These are phyloP conservation scores for Ochromonadaceae sp. DNA, from an alignment of 352 stramenopile genomes.

Conservation along the genomic window DNA sequence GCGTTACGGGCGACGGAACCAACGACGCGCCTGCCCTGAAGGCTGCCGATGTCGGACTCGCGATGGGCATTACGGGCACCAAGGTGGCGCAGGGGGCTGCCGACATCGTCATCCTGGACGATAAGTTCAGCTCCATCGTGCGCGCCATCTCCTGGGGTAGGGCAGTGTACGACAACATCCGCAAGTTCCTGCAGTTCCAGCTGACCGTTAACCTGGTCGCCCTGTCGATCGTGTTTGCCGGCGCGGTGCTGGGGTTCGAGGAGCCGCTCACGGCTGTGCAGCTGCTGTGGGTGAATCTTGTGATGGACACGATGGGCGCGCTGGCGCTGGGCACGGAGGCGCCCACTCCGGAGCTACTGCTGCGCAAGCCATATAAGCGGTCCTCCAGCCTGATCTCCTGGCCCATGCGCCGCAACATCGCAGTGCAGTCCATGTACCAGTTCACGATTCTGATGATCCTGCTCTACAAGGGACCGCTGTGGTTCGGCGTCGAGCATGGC, in stretches of 20 bases:
- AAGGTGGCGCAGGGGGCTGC: slow-evolving; percentile 90
- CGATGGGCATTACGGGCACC: slow-evolving; percentile 84
- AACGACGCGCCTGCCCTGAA: slow-evolving; percentile 96
- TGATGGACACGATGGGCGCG: slow-evolving; percentile 81
- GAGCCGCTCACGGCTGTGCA: slow-evolving; percentile 56
- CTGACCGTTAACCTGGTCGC: slow-evolving; percentile 65
- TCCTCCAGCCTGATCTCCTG: slow-evolving; percentile 53
- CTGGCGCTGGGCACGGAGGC: slow-evolving; percentile 68
- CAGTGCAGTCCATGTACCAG: slow-evolving; percentile 57
- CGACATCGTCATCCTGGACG: slow-evolving; percentile 92
- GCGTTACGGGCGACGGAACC: slow-evolving; percentile 97
- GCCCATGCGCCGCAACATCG: slow-evolving; percentile 69
- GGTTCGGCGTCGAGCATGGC: slow-evolving; percentile 2
- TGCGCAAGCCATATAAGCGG: slow-evolving; percentile 59
- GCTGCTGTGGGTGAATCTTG: slow-evolving; percentile 82
- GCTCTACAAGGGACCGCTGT: slow-evolving; percentile 33
- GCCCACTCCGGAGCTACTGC: slow-evolving; percentile 52
- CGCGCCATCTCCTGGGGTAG: slow-evolving; percentile 84
- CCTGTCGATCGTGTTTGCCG: slow-evolving; percentile 57
- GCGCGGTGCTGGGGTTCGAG: slow-evolving; percentile 31
- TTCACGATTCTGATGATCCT: slow-evolving; percentile 51
- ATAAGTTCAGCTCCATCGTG: slow-evolving; percentile 96
- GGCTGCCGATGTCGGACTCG: slow-evolving; percentile 63
- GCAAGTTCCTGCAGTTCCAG: slow-evolving; percentile 80
- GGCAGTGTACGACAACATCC: slow-evolving; percentile 84